Base-by-base conservation (phyloP, 257 asterid species). In the Paulownia fortunei region DNA sequence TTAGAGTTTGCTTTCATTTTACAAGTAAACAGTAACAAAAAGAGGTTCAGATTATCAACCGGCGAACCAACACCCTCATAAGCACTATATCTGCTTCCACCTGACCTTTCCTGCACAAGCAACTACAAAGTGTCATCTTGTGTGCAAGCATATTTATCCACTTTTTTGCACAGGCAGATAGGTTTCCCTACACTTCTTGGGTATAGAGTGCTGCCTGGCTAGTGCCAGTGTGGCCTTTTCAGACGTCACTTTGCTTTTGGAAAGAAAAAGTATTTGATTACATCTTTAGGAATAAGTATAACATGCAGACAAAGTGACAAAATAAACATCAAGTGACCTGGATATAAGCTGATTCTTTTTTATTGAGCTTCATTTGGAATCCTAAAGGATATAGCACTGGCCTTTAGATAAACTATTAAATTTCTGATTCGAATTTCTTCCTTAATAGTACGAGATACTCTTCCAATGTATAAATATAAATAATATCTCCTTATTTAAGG, bases 51-150 rank as follows among this genome's bases (percentile, higher is more conserved):
- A 69, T 76, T 74, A 66, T 81, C 52, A 64, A 89, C 91, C 82
- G 91, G 92, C 10, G 96, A 92, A 67, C 86, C 86, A 86, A 71
- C 83, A 72, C 87, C 92, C 79, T 85, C 91, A 36, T 79, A 82
- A 9, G 88, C 72, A 58, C 80, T 85, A 67, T 82, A 86, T 89
- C 84, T 86, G 79, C 83, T 85, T 82, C 91, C 91, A 81, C 92
- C 84, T n/a, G 90, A 49, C 58, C 82, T 82, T 77, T 86, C 97
- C 93, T 90, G 88, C 84, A 85, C 27, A 79, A 74, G 24, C 21
- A 81, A 79, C 69, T 58, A 27, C 76, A 44, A 65, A 18, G 65
- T 51, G 77, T 72, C 44, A 79, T 24, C 59, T 47, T 27, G 68
- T 67, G 41, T n/a, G n/a, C 6, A 68, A 54, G n/a, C 44, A 55